Conservation (phyloP, 306 rosid species). For the Amphicarpaea edgeworthii region DNA sequence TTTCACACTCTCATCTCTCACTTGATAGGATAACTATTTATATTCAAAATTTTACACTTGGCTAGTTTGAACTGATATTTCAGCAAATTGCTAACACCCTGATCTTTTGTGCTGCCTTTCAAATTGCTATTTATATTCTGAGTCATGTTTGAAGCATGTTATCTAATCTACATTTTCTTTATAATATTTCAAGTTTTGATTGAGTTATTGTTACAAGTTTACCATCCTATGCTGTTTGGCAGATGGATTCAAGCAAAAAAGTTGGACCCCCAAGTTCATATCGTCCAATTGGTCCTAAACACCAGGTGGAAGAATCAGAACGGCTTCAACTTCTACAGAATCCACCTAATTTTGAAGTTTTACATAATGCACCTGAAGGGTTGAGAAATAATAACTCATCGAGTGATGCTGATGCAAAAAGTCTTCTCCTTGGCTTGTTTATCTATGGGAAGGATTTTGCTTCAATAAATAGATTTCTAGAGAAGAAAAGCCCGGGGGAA, state of each 20-base stretch:
- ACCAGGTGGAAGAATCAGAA: slow-evolving; percentile 66
- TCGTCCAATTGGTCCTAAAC: slow-evolving; percentile 69
- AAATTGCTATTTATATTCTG: neutral
- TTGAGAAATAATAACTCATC: slow-evolving; percentile 55
- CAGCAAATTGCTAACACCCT: neutral
- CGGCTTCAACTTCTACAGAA: slow-evolving; percentile 47
- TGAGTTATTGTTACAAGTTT: neutral
- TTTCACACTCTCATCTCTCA: neutral
- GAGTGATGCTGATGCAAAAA: slow-evolving; percentile 62
- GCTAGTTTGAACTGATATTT: slow-evolving; percentile 14
- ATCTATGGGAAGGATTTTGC: slow-evolving; percentile 65
- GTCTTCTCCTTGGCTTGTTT: too few relatives aligned
- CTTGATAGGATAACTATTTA: neutral
- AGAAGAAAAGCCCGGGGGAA: slow-evolving; percentile 65
- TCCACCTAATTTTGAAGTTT: slow-evolving; percentile 52
- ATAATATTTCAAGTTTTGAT: neutral
- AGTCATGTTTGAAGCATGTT: slow-evolving; percentile 23
- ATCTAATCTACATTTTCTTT: neutral
- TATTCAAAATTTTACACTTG: neutral
- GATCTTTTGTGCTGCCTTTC: neutral
- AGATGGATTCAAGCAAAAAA: slow-evolving; percentile 67
- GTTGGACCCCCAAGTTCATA: too few relatives aligned
- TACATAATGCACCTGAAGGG: slow-evolving; percentile 37
- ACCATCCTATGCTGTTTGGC: slow-evolving; percentile 43
- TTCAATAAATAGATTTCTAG: slow-evolving; percentile 64